Base-by-base conservation (phyloP, 2,329 filamentous ascomycete genomes). In the Talaromyces sp. region DNA sequence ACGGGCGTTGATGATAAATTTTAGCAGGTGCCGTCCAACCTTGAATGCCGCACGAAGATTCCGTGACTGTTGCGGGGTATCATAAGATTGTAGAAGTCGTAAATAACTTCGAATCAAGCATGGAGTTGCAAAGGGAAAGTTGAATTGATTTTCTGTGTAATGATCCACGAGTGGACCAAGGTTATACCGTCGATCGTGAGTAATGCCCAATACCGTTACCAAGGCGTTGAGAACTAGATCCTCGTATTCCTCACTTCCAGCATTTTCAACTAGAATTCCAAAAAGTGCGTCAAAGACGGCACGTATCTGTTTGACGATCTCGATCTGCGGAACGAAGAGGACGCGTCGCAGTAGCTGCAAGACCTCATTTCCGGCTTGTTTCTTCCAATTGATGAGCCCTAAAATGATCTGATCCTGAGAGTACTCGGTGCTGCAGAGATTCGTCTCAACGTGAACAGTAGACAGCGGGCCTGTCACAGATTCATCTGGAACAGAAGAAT, bases 291-390 rank as follows among this genome's bases (percentile, higher is more conserved):
- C 90, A 55, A 99, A 87, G 1, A 97, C 91, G 66, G 96, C 89
- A 62, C 84, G 88, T 7, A 97, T 78, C 41, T 97, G 82, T 77
- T 97, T 99, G 62, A 99, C 94, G 35, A 99, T 89, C 74, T 99
- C 95, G 57, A 97, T 96, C 70, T 99, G 94, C 0, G 94, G 89
- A 0, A 99, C 92, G 64, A 97, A 97, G 19, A 92, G 86, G 51
- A 97, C 84, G 64, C 92, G 87, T 69, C 89, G 88, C 41, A 99
- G 77, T 0, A 96, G 78, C 22, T 85, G 81, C 0, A 89, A 80
- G 1, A 97, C 80, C 36, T 92, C 85, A 28, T 86, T 85, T 46
- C 86, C 82, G 0, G 86, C 80, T 40, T 87, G 81, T 11, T 93
- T 88, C 67, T 85, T 90, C 94, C 94, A 97, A 65, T 87, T 89